A percentile compares a stretch with the other conserved stretches of the same genome.
These are phyloP conservation scores for Omphalotus guepiniiformis DNA, from an alignment of 768 basidiomycete species.

Conservation along the genomic window DNA sequence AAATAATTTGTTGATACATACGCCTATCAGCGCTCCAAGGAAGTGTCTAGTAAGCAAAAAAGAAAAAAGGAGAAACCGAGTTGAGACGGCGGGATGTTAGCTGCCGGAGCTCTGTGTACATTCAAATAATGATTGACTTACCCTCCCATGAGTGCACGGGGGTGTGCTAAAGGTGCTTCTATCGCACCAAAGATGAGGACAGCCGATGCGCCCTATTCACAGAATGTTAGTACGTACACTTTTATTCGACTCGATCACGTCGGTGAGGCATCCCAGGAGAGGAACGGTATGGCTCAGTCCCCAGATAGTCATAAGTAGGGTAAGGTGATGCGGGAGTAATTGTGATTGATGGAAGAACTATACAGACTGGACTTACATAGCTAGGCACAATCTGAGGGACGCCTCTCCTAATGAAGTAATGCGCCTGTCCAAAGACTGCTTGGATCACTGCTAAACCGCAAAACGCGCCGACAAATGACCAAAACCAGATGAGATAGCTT, in stretches of 20 bases:
- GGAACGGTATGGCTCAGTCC: too few species aligned
- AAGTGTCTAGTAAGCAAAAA: too few species aligned
- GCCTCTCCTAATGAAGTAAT: conserved; percentile 40
- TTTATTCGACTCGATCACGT: too few species aligned
- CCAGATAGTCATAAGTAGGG: too few species aligned
- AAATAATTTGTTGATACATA: conserved; percentile 50
- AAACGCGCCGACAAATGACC: conserved; percentile 53
- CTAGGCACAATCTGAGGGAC: conserved; percentile 46
- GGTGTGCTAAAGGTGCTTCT: conserved; percentile 50
- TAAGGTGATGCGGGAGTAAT: too few species aligned
- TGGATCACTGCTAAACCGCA: conserved; percentile 46
- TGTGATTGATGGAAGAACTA: not conserved
- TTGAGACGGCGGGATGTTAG: too few species aligned
- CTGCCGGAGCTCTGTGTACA: too few species aligned
- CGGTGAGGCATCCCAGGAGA: too few species aligned
- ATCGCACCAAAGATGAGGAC: conserved; percentile 51
- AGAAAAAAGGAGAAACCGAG: too few species aligned
- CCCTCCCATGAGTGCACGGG: conserved; percentile 45
- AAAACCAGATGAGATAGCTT: conserved; percentile 38
- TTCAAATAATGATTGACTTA: too few species aligned
- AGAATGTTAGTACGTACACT: not conserved
- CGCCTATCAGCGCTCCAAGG: conserved; percentile 42
- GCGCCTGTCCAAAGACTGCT: conserved; percentile 42
- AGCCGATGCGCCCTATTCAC: conserved; percentile 47
- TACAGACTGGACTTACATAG: conserved; percentile 31